These are phyloP conservation scores for Hymenoscyphus repandus DNA, from an alignment of 2,329 filamentous ascomycete species.

Conservation along the genomic window DNA sequence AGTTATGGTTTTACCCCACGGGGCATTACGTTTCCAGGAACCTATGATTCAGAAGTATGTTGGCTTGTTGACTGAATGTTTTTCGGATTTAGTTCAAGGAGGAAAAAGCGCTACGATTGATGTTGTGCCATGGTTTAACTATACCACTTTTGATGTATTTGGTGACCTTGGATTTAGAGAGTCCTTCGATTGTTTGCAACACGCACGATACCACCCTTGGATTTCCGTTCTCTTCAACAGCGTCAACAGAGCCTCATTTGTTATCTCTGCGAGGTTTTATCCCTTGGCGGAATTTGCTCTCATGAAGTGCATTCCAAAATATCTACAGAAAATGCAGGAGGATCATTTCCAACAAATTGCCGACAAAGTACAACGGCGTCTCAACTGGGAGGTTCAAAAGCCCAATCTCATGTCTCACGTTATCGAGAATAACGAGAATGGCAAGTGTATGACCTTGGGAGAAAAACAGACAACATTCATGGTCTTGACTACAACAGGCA, in stretches of 20 bases:
- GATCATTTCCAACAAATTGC: conserved; percentile 5
- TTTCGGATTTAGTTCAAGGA: conserved; percentile 2
- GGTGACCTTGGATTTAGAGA: conserved; percentile 41
- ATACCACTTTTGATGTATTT: conserved; percentile 34
- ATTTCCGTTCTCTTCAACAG: conserved; percentile 1
- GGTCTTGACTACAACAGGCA: conserved; percentile 15
- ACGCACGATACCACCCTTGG: conserved; percentile 27
- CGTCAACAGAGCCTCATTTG: conserved; percentile 1
- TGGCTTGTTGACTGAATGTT: conserved; percentile 2
- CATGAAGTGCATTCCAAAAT: conserved; percentile 3
- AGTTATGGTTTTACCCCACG: conserved; percentile 28
- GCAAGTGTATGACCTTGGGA: conserved; percentile 7
- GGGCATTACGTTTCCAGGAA: conserved; percentile 28
- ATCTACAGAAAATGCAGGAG: neutral
- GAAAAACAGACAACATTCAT: conserved; percentile 13
- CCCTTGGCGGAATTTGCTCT: neutral
- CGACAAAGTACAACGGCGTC: conserved; percentile 3
- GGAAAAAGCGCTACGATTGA: conserved; percentile 4
- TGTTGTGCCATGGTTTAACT: conserved; percentile 33
- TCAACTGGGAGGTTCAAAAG: neutral
- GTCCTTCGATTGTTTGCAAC: conserved; percentile 32
- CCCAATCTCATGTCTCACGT: conserved; percentile 7
- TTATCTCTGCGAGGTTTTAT: conserved; percentile 3
- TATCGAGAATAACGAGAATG: conserved; percentile 14
- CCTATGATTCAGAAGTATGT: conserved; percentile 18